Evolutionary conservation across 2,329 filamentous ascomycete species (phyloP), one percentile per base, ranked within the genome.

Genomic region (Fusarium transvaalense): DNA sequence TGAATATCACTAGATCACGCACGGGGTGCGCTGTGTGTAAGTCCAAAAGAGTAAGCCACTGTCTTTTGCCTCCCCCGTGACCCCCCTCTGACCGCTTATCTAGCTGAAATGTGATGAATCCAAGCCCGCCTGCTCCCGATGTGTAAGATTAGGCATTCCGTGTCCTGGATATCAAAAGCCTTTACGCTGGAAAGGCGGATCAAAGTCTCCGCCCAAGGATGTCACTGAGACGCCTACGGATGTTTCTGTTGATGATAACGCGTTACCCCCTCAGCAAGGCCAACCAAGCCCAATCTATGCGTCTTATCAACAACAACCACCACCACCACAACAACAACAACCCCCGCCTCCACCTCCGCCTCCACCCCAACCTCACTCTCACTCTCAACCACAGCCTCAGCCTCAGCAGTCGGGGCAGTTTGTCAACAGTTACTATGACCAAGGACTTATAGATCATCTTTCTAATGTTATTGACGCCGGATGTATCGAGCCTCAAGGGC

Each of bases 51-150:
- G 68, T 71, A 71, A 41, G 64, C n/a, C 25, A 3, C 15, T 45
- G 35, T 23, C 31, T 34, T 25, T 37, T 31, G 13, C 25, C n/a
- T 19, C 17, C 25, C 25, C 41, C 46, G 21, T 41, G 39, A 42
- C 39, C 23, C 14, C 39, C 17, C 21, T 56, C 53, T 56, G 39
- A 65, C 51, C 51, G 47, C 37, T 45, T n/a, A 45, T 32, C 15
- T 43, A 71, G 68, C 68, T 71, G 52, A 71, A 71, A 54, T 71
- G 68, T 43, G 68, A 71, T 34, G 68, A 71, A 42, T 60, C 56
- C 12, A 71, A 66, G 56, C 68, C 68, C 8, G 38, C 37, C 23
- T 71, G 68, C 53, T 68, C 68, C 19, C 68, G 68, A 27, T 71
- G 68, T 48, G 54, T 66, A n/a, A 71, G 69, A 41, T 54, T 71